Evolutionary conservation across 352 stramenopile species (phyloP).

Genomic region (Globisporangium acanthophoron): DNA sequence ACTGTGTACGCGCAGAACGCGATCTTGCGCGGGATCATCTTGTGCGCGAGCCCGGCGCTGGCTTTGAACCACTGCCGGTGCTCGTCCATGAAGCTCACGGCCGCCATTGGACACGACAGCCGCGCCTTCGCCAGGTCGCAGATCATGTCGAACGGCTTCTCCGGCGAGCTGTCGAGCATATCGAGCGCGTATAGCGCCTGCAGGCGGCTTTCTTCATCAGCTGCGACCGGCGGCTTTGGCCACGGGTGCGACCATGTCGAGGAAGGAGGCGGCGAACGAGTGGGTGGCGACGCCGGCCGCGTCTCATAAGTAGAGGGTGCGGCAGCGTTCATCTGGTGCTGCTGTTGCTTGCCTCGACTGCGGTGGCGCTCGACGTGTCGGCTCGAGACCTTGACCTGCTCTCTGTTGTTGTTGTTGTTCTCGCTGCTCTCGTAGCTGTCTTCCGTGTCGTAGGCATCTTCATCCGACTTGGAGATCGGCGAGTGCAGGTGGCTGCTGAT

Average conservation of each 20-base stretch:
- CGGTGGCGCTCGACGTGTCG: conserved; percentile 10
- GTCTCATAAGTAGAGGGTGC: conserved; percentile 11
- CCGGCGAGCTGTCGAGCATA: conserved; percentile 52
- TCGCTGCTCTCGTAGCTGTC: conserved; percentile 14
- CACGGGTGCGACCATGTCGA: conserved; percentile 57
- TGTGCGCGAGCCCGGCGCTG: conserved; percentile 60
- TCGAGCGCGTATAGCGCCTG: conserved; percentile 38
- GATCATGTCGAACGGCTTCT: conserved; percentile 73
- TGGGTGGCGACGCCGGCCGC: conserved; percentile 7
- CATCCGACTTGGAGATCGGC: conserved; percentile 32
- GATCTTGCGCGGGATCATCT: conserved; percentile 76
- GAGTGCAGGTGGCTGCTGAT: conserved; percentile 62
- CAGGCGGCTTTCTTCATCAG: conserved; percentile 52
- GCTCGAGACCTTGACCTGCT: conserved; percentile 11
- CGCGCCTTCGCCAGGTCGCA: conserved; percentile 68
- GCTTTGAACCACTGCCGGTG: conserved; percentile 79
- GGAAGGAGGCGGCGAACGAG: conserved; percentile 1
- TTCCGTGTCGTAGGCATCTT: conserved; percentile 40
- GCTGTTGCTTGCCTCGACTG: neutral
- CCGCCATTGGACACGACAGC: conserved; percentile 66
- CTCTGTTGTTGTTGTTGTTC: conserved; percentile 23
- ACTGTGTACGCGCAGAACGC: conserved; percentile 75
- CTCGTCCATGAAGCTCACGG: conserved; percentile 76
- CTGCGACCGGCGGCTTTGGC: conserved; percentile 54
- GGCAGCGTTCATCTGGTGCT: neutral